Conservation (phyloP, 441 rosid genomes). For the Adansonia rubrostipa region DNA sequence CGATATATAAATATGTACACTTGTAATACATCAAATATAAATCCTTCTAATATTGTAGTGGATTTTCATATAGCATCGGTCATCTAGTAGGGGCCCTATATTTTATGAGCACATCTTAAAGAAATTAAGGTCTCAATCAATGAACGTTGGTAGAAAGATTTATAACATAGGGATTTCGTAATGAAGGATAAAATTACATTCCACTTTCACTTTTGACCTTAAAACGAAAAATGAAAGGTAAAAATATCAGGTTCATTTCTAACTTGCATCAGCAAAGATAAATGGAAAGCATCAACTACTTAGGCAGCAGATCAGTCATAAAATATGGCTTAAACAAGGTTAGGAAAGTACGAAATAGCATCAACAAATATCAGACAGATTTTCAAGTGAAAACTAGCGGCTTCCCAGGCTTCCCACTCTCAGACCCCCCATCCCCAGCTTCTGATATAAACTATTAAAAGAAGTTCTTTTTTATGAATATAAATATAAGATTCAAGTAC, state of each 20-base stretch:
- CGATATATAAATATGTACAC: too few relatives aligned
- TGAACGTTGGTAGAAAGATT: background rate
- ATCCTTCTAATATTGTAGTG: too few relatives aligned
- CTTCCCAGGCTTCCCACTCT: background rate
- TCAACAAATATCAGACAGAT: background rate
- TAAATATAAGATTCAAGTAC: conserved; percentile 6
- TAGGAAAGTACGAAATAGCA: background rate
- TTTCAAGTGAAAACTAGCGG: background rate
- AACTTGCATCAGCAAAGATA: background rate
- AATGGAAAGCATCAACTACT: background rate
- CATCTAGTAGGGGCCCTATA: background rate
- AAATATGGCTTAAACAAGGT: background rate
- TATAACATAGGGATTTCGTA: conserved; percentile 5
- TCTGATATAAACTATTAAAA: background rate
- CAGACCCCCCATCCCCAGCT: background rate
- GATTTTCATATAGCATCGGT: background rate
- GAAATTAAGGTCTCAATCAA: background rate
- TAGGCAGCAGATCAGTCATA: background rate
- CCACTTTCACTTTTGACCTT: background rate
- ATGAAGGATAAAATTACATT: background rate
- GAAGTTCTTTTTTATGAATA: background rate
- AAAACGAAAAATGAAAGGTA: background rate
- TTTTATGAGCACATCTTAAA: conserved; percentile 1
- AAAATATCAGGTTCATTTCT: background rate
- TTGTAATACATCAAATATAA: too few relatives aligned